A percentile compares a stretch with the other conserved stretches of the same genome.
Conservation (phyloP, 2,329 filamentous ascomycete species). For the Cladosporium sp. region DNA sequence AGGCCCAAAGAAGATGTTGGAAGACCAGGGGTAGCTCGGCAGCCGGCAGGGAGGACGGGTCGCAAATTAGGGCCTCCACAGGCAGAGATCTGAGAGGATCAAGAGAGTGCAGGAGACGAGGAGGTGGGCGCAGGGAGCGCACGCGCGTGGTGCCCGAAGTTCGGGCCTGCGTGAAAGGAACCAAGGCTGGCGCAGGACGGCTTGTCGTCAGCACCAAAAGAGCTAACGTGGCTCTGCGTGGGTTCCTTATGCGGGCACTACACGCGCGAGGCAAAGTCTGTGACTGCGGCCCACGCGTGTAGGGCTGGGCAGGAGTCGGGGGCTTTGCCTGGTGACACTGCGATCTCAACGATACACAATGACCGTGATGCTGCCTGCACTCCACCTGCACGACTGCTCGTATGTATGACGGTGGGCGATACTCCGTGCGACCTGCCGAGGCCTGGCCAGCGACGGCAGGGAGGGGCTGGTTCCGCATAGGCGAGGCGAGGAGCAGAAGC, state of each 20-base stretch:
- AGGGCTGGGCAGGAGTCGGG: neutral
- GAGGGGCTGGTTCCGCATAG: too few relatives aligned
- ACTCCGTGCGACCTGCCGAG: too few relatives aligned
- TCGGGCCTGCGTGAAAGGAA: neutral
- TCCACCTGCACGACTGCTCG: too few relatives aligned
- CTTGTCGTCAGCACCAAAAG: neutral
- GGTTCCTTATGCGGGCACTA: neutral
- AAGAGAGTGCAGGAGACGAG: constrained; percentile 1
- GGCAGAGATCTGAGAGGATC: constrained; percentile 6
- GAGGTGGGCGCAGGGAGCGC: neutral
- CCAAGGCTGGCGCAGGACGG: neutral
- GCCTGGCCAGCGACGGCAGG: too few relatives aligned
- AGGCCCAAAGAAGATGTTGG: neutral
- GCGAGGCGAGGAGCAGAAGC: too few relatives aligned
- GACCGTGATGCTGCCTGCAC: too few relatives aligned
- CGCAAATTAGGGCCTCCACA: constrained; percentile 6
- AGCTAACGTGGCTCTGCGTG: neutral
- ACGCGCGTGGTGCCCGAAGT: constrained; percentile 1
- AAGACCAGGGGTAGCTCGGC: neutral
- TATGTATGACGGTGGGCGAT: too few relatives aligned
- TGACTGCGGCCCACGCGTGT: neutral
- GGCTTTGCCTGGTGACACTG: too few relatives aligned
- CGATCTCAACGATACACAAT: too few relatives aligned
- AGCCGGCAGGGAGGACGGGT: neutral
- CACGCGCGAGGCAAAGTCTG: neutral